Evolutionary conservation across 2,329 filamentous ascomycete genomes (phyloP).

Genomic region (Nigrospora osmanthi): DNA sequence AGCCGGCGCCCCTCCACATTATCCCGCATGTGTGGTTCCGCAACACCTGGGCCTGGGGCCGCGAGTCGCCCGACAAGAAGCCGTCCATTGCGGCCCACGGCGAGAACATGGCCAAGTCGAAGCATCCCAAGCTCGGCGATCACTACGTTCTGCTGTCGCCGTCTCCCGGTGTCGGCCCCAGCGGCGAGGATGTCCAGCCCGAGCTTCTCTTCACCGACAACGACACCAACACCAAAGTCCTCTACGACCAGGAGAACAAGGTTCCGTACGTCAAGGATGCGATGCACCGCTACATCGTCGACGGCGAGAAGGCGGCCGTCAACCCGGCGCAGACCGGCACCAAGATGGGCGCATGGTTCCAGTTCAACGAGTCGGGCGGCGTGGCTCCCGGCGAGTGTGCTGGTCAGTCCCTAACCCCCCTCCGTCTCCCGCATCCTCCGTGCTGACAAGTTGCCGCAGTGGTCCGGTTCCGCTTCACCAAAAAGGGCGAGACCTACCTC

Average conservation of each 20-base stretch:
- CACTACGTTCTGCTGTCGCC: slow-evolving; percentile 81
- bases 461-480: slow-evolving; percentile 83
- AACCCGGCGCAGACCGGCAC: slow-evolving; percentile 78
- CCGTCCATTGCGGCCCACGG: slow-evolving; percentile 64
- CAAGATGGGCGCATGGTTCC: slow-evolving; percentile 86
- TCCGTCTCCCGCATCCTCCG: slow-evolving; percentile 7
- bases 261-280: slow-evolving; percentile 89
- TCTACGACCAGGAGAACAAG: slow-evolving; percentile 74
- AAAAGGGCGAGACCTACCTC: slow-evolving; percentile 66
- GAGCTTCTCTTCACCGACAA: slow-evolving; percentile 90
- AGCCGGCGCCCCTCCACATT: slow-evolving; percentile 86
- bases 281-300: slow-evolving; percentile 82
- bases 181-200: slow-evolving; percentile 77
- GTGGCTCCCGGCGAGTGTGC: slow-evolving; percentile 88
- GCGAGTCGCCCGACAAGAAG: slow-evolving; percentile 67
- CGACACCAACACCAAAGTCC: slow-evolving; percentile 74
- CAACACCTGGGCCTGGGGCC: slow-evolving; percentile 95
- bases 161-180: slow-evolving; percentile 74
- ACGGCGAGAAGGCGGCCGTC: slow-evolving; percentile 70
- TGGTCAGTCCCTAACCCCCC: slow-evolving; percentile 54
- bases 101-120: slow-evolving; percentile 65
- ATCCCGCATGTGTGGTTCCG: slow-evolving; percentile 94
- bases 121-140: slow-evolving; percentile 72
- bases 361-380: slow-evolving; percentile 83
- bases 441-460: slow-evolving; percentile 38